Conservation (phyloP, 768 basidiomycete genomes). For the Hortiboletus campestris region DNA sequence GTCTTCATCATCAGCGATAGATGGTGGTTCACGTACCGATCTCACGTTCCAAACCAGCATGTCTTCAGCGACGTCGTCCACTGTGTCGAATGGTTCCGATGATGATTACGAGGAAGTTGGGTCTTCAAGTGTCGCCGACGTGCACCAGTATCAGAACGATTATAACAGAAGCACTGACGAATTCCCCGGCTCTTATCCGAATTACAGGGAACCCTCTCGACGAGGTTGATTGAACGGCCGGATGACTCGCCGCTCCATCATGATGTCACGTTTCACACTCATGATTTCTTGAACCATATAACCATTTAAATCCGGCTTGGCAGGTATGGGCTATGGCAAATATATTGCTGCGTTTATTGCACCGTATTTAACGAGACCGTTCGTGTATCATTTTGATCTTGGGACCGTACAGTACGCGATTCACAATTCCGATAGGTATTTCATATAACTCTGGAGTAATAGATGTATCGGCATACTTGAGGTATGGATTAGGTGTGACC, state of each 20-base stretch:
- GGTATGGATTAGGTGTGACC: constrained; percentile 42
- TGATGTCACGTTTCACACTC: neutral
- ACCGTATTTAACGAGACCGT: constrained; percentile 18
- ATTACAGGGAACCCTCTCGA: neutral
- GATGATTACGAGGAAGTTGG: constrained; percentile 37
- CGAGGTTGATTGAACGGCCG: neutral
- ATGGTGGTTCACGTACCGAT: constrained; percentile 24
- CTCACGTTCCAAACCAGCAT: constrained; percentile 37
- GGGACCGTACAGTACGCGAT: constrained; percentile 61
- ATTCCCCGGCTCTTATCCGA: constrained; percentile 14
- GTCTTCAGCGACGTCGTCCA: constrained; percentile 36
- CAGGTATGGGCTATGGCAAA: neutral
- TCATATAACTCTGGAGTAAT: constrained; percentile 72
- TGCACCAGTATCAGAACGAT: constrained; percentile 34
- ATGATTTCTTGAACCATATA: constrained; percentile 16
- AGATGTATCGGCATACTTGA: constrained; percentile 43
- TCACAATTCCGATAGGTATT: constrained; percentile 78
- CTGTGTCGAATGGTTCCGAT: constrained; percentile 30
- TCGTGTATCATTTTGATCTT: constrained; percentile 16
- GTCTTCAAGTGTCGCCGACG: constrained; percentile 28
- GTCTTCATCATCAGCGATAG: constrained; percentile 9
- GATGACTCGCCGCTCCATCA: neutral
- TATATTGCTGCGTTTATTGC: constrained; percentile 9
- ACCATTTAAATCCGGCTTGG: constrained; percentile 13
- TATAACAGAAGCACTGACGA: constrained; percentile 8